Evolutionary conservation across 257 asterid genomes (phyloP), one percentile per base, ranked within the genome.

Genomic region (Jacaranda copaia): DNA sequence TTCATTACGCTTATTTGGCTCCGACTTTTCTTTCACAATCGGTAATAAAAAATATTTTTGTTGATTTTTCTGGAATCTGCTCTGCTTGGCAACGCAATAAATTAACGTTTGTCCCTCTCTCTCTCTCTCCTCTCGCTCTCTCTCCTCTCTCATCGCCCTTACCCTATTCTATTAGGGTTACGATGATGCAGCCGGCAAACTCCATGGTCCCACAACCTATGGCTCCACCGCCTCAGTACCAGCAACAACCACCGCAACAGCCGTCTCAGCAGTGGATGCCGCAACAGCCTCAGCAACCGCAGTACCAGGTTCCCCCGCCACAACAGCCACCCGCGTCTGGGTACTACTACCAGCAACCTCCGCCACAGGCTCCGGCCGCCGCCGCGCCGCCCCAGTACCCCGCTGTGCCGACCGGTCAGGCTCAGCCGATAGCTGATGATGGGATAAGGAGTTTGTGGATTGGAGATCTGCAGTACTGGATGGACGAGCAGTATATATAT

Each of bases 401-500:
- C 10, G 43, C 78, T 10, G 81, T 66, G 0, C 74, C 36, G 11
- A 61, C 78, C 14, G 71, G 78, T 42, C 81, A 79, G 67, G 79
- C 82, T 51, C 87, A 77, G 69, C 83, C 83, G 42, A 53, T 79
- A 5, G 55, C 69, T 42, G 78, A 83, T 2, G 96, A 87, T 59
- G 96, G 88, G 82, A 74, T 88, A 80, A 83, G 90, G 60, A 90
- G 88, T 72, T 81, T 90, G 45, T 90, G 93, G 93, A 88, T 88
- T 76, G 96, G 96, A 18, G 96, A 90, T 87, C 90, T 90, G 80
- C 93, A 87, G 77, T 81, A 74, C 82, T 90, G 92, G 93, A 90
- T 90, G 96, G 96, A 88, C 56, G 96, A 90, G 82, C 81, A 76
- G 58, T 90, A 88, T 70, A 20, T 90, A 62, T 35, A 49, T 9